Percentiles rank a stretch among this genome's conserved stretches.
Conservation (phyloP, 164 flowering plant species). For the Macadamia tetraphylla region DNA sequence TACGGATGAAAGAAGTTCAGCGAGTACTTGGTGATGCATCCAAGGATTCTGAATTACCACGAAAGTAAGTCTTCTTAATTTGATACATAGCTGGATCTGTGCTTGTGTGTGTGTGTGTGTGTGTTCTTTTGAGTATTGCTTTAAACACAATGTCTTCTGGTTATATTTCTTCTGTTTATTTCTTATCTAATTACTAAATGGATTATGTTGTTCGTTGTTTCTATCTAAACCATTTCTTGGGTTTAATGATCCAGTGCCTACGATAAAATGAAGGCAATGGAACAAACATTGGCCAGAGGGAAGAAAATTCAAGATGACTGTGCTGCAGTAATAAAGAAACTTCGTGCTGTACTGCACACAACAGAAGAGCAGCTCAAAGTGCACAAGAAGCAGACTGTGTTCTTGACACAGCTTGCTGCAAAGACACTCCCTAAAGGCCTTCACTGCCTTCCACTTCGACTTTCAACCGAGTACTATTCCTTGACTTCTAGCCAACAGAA, state of each 20-base stretch:
- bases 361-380: constrained; percentile 83
- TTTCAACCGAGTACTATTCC: constrained; percentile 52
- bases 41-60: constrained; percentile 70
- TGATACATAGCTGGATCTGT: not conserved
- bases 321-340: constrained; percentile 64
- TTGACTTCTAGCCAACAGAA: constrained; percentile 47
- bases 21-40: constrained; percentile 63
- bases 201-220: not conserved
- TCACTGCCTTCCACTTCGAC: constrained; percentile 74
- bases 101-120: not conserved
- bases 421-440: constrained; percentile 78
- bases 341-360: constrained; percentile 79
- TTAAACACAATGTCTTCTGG: not conserved
- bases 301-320: constrained; percentile 81
- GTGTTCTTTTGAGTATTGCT: not conserved
- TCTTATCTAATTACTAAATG: no score
- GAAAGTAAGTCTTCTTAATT: constrained; percentile 34
- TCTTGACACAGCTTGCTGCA: constrained; percentile 66
- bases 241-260: constrained; percentile 38
- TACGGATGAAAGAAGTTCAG: constrained; percentile 65
- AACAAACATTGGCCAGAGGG: constrained; percentile 68
- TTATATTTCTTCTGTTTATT: not conserved
- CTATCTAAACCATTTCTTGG: not conserved
- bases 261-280: constrained; percentile 74
- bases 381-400: constrained; percentile 79